Evolutionary conservation across 768 basidiomycete genomes (phyloP).

Genomic region (Filobasidium floriforme): DNA sequence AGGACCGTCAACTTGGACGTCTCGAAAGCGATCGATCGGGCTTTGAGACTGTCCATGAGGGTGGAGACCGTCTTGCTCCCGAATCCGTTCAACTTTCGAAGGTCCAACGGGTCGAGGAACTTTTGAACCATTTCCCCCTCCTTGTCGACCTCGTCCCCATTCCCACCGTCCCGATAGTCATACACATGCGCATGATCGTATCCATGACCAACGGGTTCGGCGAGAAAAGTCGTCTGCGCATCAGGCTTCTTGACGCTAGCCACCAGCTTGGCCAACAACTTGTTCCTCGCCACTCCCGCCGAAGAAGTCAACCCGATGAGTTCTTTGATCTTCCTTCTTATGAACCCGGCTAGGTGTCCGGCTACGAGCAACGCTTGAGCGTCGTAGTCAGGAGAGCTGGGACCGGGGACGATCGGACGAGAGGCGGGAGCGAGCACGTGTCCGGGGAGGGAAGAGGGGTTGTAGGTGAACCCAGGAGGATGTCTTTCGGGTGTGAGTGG

Average conservation of each 20-base stretch:
- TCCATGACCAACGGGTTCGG: not conserved
- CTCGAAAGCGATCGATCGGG: not conserved
- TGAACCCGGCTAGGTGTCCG: constrained; percentile 21
- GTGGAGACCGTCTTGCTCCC: constrained; percentile 16
- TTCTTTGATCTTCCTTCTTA: constrained; percentile 19
- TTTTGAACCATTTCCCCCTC: constrained; percentile 4
- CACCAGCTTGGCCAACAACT: constrained; percentile 27
- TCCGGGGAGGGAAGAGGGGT: constrained; percentile 1
- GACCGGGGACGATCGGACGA: not conserved
- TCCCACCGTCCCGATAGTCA: too few relatives aligned
- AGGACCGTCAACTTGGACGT: constrained; percentile 12
- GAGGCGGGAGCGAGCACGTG: not conserved
- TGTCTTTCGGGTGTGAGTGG: not conserved
- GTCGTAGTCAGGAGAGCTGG: not conserved
- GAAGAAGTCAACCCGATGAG: constrained; percentile 24
- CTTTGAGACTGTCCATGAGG: not conserved
- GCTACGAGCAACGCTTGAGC: constrained; percentile 10
- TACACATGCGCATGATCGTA: too few relatives aligned
- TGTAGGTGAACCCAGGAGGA: not conserved
- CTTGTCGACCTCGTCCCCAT: not conserved
- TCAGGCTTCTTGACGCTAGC: constrained; percentile 25
- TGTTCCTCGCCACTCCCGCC: constrained; percentile 22
- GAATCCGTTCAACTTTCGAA: constrained; percentile 22
- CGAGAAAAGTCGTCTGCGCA: constrained; percentile 23
- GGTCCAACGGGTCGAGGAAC: constrained; percentile 19